Evolutionary conservation across 108 stramenopile genomes (phyloP), one percentile per base, ranked within the genome.

Genomic region (Pseudonitzschia delicatissima): DNA sequence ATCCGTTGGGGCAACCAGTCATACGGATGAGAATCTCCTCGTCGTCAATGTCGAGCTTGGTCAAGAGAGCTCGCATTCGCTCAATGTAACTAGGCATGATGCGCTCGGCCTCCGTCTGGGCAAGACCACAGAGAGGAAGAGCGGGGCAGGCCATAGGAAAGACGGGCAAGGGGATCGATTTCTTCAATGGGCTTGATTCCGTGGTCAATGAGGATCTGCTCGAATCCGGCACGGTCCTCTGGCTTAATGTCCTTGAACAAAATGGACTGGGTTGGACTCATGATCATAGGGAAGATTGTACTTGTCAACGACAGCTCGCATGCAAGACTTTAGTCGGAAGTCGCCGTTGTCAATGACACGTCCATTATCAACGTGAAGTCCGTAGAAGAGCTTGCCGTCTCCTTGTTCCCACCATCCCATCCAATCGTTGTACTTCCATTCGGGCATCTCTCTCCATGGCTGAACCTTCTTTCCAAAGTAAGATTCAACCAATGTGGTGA

Each of bases 1-100:
- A 99, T 23, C 98, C 98, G 73, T 99, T 99, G 35, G 98, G 98
- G 82, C 98, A 99, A 32, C 98, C 98, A 7, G 97, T 98, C 96
- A 97, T 97, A 27, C 98, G 90, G 62, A 97, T 94, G 45, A 98
- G 72, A 55, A 97, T 93, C 75, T 97, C 95, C 69, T 96, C 94
- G 48, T 93, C 96, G 36, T 72, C 76, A 12, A 99, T 67, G 37
- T 88, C 90, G 77, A 90, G 76, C 80, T 70, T 87, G 71, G 85
- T 82, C 73, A 99, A 71, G 20, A 98, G 39, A 20, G 67, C 69
- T 11, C 96, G 85, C 42, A 99, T 81, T 4, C 91, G 88, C 27
- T 75, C 74, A n/a, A 98, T 68, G 73, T 96, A 96, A 37, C 72
- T 68, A 6, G 98, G 98, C 89, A 98, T 89, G 52, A 86, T 62